A percentile compares a stretch with the other conserved stretches of the same genome.
Conservation (phyloP, 257 asterid genomes). For the Linaria vulgaris region DNA sequence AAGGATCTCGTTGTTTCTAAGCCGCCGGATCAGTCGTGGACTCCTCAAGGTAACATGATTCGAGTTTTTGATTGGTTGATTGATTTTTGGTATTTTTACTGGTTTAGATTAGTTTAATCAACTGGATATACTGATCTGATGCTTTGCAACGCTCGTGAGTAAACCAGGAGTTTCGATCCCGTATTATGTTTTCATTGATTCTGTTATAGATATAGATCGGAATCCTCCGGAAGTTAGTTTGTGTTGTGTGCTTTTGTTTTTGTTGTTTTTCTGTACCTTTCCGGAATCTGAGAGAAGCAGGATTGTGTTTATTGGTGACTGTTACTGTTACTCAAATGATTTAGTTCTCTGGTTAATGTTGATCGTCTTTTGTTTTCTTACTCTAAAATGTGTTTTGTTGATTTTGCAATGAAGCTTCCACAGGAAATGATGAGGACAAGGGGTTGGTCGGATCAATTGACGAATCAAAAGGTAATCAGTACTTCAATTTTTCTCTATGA, state of each 20-base stretch:
- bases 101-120: slow-evolving; percentile 19
- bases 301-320: background rate
- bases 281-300: background rate
- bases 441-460: slow-evolving; percentile 58
- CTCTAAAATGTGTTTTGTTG: slow-evolving; percentile 2
- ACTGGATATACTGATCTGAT: slow-evolving; percentile 47
- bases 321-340: slow-evolving; percentile 15
- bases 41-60: slow-evolving; percentile 60
- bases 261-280: background rate
- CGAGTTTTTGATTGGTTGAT: background rate
- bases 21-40: slow-evolving; percentile 73
- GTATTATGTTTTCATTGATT: slow-evolving; percentile 15
- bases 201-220: slow-evolving; percentile 17
- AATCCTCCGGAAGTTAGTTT: slow-evolving; percentile 8
- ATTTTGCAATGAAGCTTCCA: slow-evolving; percentile 33
- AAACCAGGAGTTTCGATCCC: slow-evolving; percentile 32
- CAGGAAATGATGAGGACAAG: slow-evolving; percentile 77
- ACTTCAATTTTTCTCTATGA: slow-evolving; percentile 1
- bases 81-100: background rate
- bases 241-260: background rate
- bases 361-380: background rate
- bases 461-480: slow-evolving; percentile 67
- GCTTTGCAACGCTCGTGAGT: too few species aligned
- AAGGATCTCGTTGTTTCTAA: slow-evolving; percentile 67
- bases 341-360: slow-evolving; percentile 4